Percentiles rank a stretch among this genome's conserved stretches.
These are phyloP conservation scores for Austropuccinia psidii DNA, from an alignment of 1,284 basidiomycete genomes.

Conservation along the genomic window DNA sequence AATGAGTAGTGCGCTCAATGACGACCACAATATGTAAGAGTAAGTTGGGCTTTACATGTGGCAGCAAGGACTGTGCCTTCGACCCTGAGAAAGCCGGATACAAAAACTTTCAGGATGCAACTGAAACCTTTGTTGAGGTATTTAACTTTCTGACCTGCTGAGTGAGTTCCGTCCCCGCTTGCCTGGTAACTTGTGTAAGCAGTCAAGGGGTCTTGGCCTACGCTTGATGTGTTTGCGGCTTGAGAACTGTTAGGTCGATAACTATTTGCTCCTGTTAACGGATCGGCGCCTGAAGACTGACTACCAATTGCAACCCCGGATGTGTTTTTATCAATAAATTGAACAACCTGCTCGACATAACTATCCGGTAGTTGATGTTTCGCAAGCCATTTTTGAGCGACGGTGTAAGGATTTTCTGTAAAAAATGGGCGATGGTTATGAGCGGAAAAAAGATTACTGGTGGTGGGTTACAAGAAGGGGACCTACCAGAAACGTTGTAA, in stretches of 20 bases:
- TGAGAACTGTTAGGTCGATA: constrained; percentile 4
- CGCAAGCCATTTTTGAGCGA: constrained; percentile 81
- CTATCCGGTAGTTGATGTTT: constrained; percentile 70
- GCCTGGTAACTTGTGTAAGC: constrained; percentile 22
- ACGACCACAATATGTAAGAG: neutral
- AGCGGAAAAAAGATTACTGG: neutral
- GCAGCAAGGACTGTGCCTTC: neutral
- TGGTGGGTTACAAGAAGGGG: neutral
- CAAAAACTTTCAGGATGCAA: neutral
- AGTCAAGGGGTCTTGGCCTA: constrained; percentile 28
- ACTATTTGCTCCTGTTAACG: constrained; percentile 23
- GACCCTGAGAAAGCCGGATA: too few species aligned
- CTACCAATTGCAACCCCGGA: constrained; percentile 51
- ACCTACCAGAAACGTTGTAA: constrained; percentile 74
- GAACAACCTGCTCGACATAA: constrained; percentile 84
- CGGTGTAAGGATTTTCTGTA: constrained; percentile 80
- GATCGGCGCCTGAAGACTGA: constrained; percentile 19
- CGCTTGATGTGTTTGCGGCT: neutral
- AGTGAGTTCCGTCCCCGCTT: neutral
- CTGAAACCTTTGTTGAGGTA: neutral
- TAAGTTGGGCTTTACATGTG: neutral
- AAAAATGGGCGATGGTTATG: neutral
- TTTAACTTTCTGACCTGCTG: constrained; percentile 1
- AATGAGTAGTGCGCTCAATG: neutral
- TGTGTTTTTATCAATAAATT: constrained; percentile 90